phyloP scores from a whole-genome alignment of 768 basidiomycete genomes.

The Rhizopogon sp. region DNA sequence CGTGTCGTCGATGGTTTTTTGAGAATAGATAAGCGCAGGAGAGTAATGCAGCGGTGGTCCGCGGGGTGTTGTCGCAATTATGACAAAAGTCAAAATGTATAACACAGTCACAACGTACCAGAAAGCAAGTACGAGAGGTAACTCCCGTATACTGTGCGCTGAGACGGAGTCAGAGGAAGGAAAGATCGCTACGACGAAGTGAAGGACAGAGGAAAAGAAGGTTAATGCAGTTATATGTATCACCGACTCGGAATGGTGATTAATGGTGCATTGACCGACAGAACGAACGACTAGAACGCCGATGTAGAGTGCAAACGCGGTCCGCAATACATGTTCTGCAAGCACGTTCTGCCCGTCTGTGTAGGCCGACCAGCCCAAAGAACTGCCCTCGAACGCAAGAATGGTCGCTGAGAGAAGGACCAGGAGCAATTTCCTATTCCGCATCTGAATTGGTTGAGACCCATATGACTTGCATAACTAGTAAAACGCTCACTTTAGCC shows the following conservation, averaged over 20 bases:
- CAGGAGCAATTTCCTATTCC: slow-evolving; percentile 45
- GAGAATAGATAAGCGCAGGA: slow-evolving; percentile 64
- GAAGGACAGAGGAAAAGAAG: slow-evolving; percentile 38
- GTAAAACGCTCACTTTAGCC: slow-evolving; percentile 35
- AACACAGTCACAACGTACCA: slow-evolving; percentile 52
- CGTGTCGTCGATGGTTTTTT: slow-evolving; percentile 54
- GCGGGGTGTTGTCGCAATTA: slow-evolving; percentile 51
- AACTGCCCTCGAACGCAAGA: slow-evolving; percentile 45
- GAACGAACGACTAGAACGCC: slow-evolving; percentile 48
- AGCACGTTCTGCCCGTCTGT: slow-evolving; percentile 27
- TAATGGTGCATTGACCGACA: slow-evolving; percentile 38
- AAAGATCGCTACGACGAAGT: slow-evolving; percentile 49
- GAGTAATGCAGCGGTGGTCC: slow-evolving; percentile 78
- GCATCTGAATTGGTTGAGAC: neutral
- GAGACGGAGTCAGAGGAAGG: slow-evolving; percentile 40
- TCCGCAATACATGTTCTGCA: slow-evolving; percentile 10
- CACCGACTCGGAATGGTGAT: slow-evolving; percentile 39
- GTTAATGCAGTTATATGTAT: slow-evolving; percentile 61
- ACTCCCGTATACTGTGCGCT: slow-evolving; percentile 17
- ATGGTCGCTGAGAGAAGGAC: slow-evolving; percentile 40
- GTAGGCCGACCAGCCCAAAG: slow-evolving; percentile 44
- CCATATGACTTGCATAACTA: neutral
- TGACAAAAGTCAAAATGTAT: slow-evolving; percentile 39
- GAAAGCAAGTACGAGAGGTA: slow-evolving; percentile 25
- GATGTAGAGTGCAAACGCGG: slow-evolving; percentile 54